Evolutionary conservation across 441 rosid species (phyloP).

Genomic region (Metrosideros polymorpha): DNA sequence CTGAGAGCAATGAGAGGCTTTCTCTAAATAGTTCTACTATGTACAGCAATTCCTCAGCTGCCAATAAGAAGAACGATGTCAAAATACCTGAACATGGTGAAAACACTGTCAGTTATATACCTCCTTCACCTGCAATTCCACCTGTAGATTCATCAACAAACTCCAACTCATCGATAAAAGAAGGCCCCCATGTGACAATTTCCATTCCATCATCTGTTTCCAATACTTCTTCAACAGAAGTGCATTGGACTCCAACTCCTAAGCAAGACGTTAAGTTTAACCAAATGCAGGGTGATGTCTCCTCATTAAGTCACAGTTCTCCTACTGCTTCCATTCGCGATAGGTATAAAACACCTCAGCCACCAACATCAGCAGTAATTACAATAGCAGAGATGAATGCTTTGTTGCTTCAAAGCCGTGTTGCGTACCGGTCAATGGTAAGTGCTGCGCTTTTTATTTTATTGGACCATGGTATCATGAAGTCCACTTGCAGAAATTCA

Average conservation of each 20-base stretch:
- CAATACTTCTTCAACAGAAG: not conserved
- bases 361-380: not conserved
- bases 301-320: not conserved
- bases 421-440: not conserved
- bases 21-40: not conserved
- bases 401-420: not conserved
- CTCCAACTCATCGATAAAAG: not conserved
- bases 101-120: not conserved
- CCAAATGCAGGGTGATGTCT: not conserved
- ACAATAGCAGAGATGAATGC: conserved; percentile 8
- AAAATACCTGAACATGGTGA: not conserved
- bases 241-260: not conserved
- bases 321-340: not conserved
- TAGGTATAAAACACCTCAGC: not conserved
- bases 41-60: not conserved
- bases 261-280: not conserved
- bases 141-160: not conserved
- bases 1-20: not conserved
- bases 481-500: not conserved
- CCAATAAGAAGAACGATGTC: not conserved
- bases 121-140: not conserved
- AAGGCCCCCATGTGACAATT: not conserved
- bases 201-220: not conserved
- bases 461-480: not conserved
- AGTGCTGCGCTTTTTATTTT: not conserved